Conservation (phyloP, 1,284 basidiomycete genomes). For the Hemileccinum hortonii region DNA sequence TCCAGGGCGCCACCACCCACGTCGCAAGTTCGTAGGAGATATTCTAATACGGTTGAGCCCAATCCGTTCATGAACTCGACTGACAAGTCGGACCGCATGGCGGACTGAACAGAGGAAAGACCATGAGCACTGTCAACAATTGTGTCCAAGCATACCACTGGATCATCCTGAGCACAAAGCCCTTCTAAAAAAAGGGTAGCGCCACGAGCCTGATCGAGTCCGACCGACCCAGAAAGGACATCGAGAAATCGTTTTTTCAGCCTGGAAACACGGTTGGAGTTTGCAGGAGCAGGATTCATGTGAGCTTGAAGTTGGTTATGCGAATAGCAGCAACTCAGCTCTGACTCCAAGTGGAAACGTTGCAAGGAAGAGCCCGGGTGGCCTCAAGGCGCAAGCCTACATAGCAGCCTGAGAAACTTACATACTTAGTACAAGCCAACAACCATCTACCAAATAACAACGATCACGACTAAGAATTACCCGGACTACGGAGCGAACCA, state of each 20-base stretch:
- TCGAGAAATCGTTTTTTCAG: conserved; percentile 22
- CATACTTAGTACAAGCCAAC: too few relatives aligned
- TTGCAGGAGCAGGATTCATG: conserved; percentile 4
- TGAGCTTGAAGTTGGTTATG: neutral
- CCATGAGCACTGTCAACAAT: conserved; percentile 16
- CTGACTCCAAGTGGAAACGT: too few relatives aligned
- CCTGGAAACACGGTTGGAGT: conserved; percentile 3
- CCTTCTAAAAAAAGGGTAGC: conserved; percentile 47
- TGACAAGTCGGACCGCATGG: conserved; percentile 22
- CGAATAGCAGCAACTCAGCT: too few relatives aligned
- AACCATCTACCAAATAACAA: too few relatives aligned
- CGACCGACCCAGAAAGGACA: conserved; percentile 19
- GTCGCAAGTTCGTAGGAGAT: conserved; percentile 40
- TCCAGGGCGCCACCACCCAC: conserved; percentile 35
- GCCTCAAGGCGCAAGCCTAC: too few relatives aligned
- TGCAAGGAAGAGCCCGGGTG: too few relatives aligned
- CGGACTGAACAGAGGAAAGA: conserved; percentile 13
- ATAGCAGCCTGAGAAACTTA: too few relatives aligned
- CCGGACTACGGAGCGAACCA: too few relatives aligned
- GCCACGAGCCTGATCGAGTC: conserved; percentile 11
- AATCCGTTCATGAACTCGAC: conserved; percentile 45
- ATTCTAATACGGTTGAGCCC: conserved; percentile 39
- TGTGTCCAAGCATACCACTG: conserved; percentile 12
- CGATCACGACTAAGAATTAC: too few relatives aligned
- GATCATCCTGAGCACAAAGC: conserved; percentile 39